A percentile compares a stretch with the other conserved stretches of the same genome.
These are phyloP conservation scores for Fusarium pseudonygamai DNA, from an alignment of 2,329 filamentous ascomycete genomes.

Conservation along the genomic window DNA sequence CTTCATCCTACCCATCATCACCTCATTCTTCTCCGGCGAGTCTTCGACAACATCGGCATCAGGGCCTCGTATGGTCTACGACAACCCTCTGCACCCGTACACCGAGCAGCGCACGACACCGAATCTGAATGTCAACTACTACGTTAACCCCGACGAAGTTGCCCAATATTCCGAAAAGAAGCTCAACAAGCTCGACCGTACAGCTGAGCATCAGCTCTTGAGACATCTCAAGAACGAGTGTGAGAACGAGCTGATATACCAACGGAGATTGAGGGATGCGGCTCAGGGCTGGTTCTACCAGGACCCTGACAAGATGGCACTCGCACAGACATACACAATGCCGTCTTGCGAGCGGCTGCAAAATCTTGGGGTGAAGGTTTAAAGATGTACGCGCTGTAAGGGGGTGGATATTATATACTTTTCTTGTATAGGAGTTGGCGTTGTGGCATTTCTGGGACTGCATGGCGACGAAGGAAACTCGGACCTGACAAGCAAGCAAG, in stretches of 20 bases:
- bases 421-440: conserved; percentile 45
- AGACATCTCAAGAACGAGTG: conserved; percentile 75
- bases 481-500: conserved; percentile 9
- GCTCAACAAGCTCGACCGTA: conserved; percentile 77
- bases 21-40: conserved; percentile 75
- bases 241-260: conserved; percentile 73
- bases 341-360: conserved; percentile 63
- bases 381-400: conserved; percentile 10
- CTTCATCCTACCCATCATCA: conserved; percentile 85
- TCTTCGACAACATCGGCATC: conserved; percentile 52
- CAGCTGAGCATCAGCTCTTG: conserved; percentile 79
- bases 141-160: conserved; percentile 81
- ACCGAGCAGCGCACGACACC: conserved; percentile 78
- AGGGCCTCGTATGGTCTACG: conserved; percentile 77
- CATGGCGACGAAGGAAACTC: conserved; percentile 36
- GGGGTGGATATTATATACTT: conserved; percentile 17
- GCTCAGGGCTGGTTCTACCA: conserved; percentile 89
- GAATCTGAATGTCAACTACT: conserved; percentile 82
- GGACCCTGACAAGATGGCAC: conserved; percentile 80
- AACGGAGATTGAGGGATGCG: conserved; percentile 75
- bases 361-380: conserved; percentile 49
- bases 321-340: conserved; percentile 66
- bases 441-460: conserved; percentile 43
- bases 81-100: conserved; percentile 73
- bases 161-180: conserved; percentile 74